These are phyloP conservation scores for Phytophthora rubi DNA, from an alignment of 352 stramenopile genomes.

Conservation along the genomic window DNA sequence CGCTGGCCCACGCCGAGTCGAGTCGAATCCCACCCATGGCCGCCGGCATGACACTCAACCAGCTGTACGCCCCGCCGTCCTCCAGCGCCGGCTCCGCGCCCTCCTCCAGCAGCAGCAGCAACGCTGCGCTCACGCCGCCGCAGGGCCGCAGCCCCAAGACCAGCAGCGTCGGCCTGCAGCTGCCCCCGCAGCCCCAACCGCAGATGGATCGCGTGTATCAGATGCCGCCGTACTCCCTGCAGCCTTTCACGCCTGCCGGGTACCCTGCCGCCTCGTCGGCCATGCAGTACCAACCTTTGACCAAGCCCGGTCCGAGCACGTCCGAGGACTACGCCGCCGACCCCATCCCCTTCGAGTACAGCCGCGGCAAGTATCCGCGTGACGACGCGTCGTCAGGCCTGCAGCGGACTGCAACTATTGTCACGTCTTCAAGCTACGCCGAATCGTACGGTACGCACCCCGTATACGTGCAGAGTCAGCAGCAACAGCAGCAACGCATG, in stretches of 20 bases:
- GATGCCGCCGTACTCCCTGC: conserved; percentile 27
- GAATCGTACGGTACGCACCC: conserved; percentile 45
- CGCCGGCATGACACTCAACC: conserved; percentile 76
- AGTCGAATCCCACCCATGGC: conserved; percentile 46
- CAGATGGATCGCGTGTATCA: conserved; percentile 42
- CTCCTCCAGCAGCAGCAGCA: not conserved
- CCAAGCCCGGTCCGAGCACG: conserved; percentile 31
- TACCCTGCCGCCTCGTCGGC: conserved; percentile 25
- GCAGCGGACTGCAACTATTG: conserved; percentile 4
- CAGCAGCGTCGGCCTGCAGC: conserved; percentile 3
- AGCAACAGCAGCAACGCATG: conserved; percentile 12
- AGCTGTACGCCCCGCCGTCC: conserved; percentile 63
- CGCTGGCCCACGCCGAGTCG: not conserved
- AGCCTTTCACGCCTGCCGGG: conserved; percentile 19
- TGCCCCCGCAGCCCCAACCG: conserved; percentile 4
- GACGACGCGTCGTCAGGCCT: conserved; percentile 20
- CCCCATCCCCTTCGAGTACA: conserved; percentile 83
- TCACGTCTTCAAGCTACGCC: conserved; percentile 34
- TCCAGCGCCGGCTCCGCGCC: conserved; percentile 21
- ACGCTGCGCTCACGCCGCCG: conserved; percentile 22
- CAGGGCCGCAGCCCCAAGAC: conserved; percentile 37
- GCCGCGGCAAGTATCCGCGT: conserved; percentile 40
- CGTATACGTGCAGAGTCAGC: conserved; percentile 25
- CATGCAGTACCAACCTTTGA: conserved; percentile 33
- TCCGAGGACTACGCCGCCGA: conserved; percentile 79